Percentiles rank a stretch among this genome's conserved stretches.
Evolutionary conservation across 371 early-diverging fungal species (phyloP).

Genomic region (Ordospora colligata): DNA sequence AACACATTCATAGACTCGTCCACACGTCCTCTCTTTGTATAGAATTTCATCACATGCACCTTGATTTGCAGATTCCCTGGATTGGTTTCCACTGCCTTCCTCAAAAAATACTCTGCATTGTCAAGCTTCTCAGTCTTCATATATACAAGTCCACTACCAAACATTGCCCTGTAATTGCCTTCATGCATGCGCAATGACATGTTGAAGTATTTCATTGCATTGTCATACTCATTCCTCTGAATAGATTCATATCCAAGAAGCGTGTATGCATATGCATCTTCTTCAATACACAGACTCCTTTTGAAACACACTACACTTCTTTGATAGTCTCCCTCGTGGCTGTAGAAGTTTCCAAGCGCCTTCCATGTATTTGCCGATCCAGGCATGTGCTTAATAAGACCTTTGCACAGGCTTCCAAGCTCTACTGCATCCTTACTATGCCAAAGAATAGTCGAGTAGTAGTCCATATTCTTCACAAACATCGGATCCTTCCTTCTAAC

Average conservation of each 20-base stretch:
- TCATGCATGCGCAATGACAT: constrained; percentile 44
- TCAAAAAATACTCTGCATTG: constrained; percentile 53
- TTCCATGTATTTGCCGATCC: constrained; percentile 52
- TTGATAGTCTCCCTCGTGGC: constrained; percentile 43
- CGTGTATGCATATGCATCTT: constrained; percentile 52
- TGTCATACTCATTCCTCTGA: constrained; percentile 50
- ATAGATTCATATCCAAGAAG: constrained; percentile 60
- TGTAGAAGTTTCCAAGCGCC: constrained; percentile 60
- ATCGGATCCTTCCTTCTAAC: constrained; percentile 48
- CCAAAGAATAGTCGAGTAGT: constrained; percentile 60
- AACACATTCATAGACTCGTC: constrained; percentile 35
- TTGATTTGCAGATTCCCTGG: constrained; percentile 50
- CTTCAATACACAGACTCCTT: constrained; percentile 46
- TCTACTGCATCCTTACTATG: constrained; percentile 40
- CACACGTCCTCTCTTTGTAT: constrained; percentile 23
- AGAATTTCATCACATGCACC: constrained; percentile 51
- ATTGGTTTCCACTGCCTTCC: constrained; percentile 46
- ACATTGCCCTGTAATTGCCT: constrained; percentile 55
- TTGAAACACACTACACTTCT: constrained; percentile 53
- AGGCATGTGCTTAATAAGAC: constrained; percentile 45
- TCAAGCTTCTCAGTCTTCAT: constrained; percentile 50
- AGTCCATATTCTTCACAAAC: constrained; percentile 54
- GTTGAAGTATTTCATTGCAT: constrained; percentile 55
- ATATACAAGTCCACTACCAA: constrained; percentile 60
- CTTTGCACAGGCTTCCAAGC: constrained; percentile 54